Conservation (phyloP, 2,329 filamentous ascomycete genomes). For the Drechslerella stenobrocha region DNA sequence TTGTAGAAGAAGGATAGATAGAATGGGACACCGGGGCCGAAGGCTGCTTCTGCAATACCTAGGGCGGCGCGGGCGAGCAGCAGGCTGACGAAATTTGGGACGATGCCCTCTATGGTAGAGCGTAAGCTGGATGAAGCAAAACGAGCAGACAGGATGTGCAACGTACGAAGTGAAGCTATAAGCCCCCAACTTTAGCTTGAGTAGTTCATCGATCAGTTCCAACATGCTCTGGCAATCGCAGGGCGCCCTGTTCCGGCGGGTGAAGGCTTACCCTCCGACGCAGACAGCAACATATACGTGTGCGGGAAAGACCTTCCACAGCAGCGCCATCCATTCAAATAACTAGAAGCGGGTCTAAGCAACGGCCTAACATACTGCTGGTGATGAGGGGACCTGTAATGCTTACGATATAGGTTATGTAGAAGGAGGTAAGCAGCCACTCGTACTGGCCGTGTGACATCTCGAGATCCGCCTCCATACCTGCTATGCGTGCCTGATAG, state of each 20-base stretch:
- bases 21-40: conserved; percentile 64
- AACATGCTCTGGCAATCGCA: background rate
- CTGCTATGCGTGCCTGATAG: conserved; percentile 62
- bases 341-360: conserved; percentile 28
- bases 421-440: conserved; percentile 66
- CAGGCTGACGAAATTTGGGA: conserved; percentile 56
- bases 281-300: conserved; percentile 61
- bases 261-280: conserved; percentile 51
- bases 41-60: conserved; percentile 68
- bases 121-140: conserved; percentile 20
- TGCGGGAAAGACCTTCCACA: conserved; percentile 65
- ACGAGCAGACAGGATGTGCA: background rate
- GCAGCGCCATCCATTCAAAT: conserved; percentile 68
- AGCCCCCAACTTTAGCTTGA: conserved; percentile 51
- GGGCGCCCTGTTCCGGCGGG: background rate
- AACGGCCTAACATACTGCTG: conserved; percentile 10
- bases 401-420: conserved; percentile 64
- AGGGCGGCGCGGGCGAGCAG: conserved; percentile 63
- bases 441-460: conserved; percentile 61
- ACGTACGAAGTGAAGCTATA: conserved; percentile 52
- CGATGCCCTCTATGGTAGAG: conserved; percentile 50
- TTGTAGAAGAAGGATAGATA: conserved; percentile 69
- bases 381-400: background rate
- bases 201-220: conserved; percentile 44
- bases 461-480: conserved; percentile 66